Conservation (phyloP, 768 basidiomycete species). For the Boletales sp. region DNA sequence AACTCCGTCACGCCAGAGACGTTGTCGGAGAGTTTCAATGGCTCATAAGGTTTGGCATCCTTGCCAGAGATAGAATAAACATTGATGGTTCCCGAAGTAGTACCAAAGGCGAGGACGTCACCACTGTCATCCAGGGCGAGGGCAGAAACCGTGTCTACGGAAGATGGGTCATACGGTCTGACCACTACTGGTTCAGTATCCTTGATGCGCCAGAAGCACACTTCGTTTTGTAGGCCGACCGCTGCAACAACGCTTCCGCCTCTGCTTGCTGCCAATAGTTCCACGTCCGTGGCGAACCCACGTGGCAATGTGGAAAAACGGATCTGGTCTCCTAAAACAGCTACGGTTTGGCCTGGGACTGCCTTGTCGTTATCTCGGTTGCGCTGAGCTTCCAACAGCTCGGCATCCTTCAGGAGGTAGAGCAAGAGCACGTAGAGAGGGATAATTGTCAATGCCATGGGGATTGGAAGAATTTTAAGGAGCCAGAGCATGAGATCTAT, state of each 20-base stretch:
- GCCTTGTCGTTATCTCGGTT: constrained; percentile 49
- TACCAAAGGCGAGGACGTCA: constrained; percentile 66
- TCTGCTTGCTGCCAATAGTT: constrained; percentile 67
- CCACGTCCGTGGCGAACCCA: constrained; percentile 79
- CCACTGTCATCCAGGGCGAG: constrained; percentile 63
- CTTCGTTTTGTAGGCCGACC: constrained; percentile 75
- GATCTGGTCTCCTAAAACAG: constrained; percentile 40
- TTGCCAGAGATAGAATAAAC: constrained; percentile 55
- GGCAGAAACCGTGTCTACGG: constrained; percentile 51
- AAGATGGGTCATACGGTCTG: constrained; percentile 42
- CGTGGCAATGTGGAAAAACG: constrained; percentile 73
- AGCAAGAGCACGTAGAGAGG: constrained; percentile 73
- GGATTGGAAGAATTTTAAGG: constrained; percentile 78
- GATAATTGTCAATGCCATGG: constrained; percentile 75
- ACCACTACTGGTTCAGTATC: constrained; percentile 41
- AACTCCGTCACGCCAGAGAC: constrained; percentile 53
- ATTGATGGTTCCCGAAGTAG: constrained; percentile 59
- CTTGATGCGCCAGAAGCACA: constrained; percentile 63
- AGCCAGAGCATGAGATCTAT: constrained; percentile 67
- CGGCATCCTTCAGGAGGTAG: constrained; percentile 87
- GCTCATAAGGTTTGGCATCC: constrained; percentile 35
- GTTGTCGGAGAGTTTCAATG: constrained; percentile 40
- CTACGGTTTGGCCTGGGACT: constrained; percentile 21
- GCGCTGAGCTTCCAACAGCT: constrained; percentile 84
- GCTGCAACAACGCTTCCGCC: constrained; percentile 65